Evolutionary conservation across 371 early-diverging fungal genomes (phyloP).

Genomic region (Rhizopus delemar): DNA sequence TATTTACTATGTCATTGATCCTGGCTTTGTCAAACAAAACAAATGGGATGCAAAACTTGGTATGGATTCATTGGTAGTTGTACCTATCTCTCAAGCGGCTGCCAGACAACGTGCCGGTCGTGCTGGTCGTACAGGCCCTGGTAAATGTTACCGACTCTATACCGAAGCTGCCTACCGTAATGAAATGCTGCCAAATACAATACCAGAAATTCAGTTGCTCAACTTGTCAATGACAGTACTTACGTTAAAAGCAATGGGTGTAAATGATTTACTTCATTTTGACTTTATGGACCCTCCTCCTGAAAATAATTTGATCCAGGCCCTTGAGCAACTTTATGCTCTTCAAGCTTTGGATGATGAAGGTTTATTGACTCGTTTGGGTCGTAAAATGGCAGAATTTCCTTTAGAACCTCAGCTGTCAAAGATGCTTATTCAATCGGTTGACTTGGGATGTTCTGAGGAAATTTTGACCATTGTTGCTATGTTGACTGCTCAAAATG

Average conservation of each 20-base stretch:
- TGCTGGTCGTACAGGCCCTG: conserved; percentile 97
- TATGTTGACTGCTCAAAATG: conserved; percentile 92
- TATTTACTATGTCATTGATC: conserved; percentile 97
- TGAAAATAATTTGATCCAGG: conserved; percentile 88
- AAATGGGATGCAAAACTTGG: conserved; percentile 94
- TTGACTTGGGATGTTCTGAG: conserved; percentile 91
- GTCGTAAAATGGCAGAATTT: conserved; percentile 96
- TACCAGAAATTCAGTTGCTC: conserved; percentile 98
- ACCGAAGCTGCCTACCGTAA: conserved; percentile 94
- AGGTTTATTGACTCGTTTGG: conserved; percentile 90
- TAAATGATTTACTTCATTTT: conserved; percentile 93
- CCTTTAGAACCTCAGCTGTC: conserved; percentile 93
- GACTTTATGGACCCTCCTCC: conserved; percentile 98
- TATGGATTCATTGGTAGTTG: conserved; percentile 91
- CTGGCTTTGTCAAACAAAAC: conserved; percentile 97
- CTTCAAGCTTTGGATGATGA: conserved; percentile 95
- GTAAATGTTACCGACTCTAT: conserved; percentile 95
- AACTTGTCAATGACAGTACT: conserved; percentile 93
- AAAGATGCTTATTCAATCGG: conserved; percentile 90
- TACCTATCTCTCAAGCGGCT: conserved; percentile 95
- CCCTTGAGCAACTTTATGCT: conserved; percentile 90
- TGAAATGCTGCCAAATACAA: conserved; percentile 93
- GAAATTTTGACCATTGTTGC: conserved; percentile 96
- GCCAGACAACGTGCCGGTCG: conserved; percentile 98
- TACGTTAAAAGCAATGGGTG: conserved; percentile 94